These are phyloP conservation scores for Beauveria caledonica DNA, from an alignment of 2,329 filamentous ascomycete genomes.

Conservation along the genomic window DNA sequence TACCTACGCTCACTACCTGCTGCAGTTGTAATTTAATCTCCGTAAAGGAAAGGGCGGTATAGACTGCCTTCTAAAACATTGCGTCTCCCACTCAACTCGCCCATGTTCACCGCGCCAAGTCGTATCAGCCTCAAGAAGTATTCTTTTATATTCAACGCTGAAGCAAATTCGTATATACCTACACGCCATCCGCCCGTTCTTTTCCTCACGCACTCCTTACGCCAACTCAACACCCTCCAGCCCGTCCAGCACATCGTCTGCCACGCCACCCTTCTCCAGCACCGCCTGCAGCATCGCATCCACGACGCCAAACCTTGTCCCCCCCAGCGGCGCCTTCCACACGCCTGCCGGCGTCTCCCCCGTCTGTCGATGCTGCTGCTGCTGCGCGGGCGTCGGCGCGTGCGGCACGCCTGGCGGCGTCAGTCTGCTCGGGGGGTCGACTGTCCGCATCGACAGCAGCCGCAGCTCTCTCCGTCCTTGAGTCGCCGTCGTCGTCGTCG, in stretches of 20 bases:
- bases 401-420: conserved; percentile 65
- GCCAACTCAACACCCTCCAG: conserved; percentile 66
- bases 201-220: conserved; percentile 25
- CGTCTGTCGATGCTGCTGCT: conserved; percentile 33
- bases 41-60: no score
- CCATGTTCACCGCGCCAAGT: no score
- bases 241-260: conserved; percentile 76
- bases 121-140: background rate
- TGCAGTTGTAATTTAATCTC: no score
- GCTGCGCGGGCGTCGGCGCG: conserved; percentile 38
- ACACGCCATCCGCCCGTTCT: background rate
- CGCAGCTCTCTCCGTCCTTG: conserved; percentile 40
- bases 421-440: conserved; percentile 66
- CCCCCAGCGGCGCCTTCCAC: conserved; percentile 79
- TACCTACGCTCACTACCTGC: no score
- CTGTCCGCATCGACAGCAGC: conserved; percentile 60
- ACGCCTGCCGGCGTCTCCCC: conserved; percentile 60
- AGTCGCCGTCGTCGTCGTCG: conserved; percentile 19
- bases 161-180: background rate
- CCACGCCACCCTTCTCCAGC: conserved; percentile 69
- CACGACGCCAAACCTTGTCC: conserved; percentile 67
- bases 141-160: background rate
- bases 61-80: no score
- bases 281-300: conserved; percentile 69
- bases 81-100: no score